Evolutionary conservation across 371 early-diverging fungal genomes (phyloP).

Genomic region (Mortierella sp.): DNA sequence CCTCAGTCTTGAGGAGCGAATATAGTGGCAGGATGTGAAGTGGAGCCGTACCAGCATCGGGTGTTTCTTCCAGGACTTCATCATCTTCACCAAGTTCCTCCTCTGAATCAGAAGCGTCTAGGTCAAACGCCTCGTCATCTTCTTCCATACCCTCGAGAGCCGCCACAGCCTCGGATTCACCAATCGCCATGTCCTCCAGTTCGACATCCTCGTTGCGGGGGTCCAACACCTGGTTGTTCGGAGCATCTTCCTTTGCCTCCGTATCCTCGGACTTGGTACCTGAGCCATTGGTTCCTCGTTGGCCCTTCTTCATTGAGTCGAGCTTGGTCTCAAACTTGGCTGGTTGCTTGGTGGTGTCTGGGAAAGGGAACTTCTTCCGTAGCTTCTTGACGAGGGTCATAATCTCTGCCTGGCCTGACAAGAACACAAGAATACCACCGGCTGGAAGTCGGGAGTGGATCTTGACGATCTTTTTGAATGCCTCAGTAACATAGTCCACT

Average conservation of each 20-base stretch:
- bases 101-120: slow-evolving; percentile 70
- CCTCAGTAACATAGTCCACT: slow-evolving; percentile 80
- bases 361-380: slow-evolving; percentile 73
- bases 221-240: slow-evolving; percentile 42
- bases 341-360: slow-evolving; percentile 18
- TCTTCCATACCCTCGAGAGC: slow-evolving; percentile 60
- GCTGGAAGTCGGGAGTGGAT: slow-evolving; percentile 90
- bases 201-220: slow-evolving; percentile 62
- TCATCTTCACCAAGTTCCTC: slow-evolving; percentile 56
- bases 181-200: slow-evolving; percentile 69
- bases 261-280: slow-evolving; percentile 55
- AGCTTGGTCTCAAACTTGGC: slow-evolving; percentile 18
- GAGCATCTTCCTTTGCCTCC: slow-evolving; percentile 39
- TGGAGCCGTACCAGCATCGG: slow-evolving; percentile 60
- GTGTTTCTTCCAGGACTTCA: slow-evolving; percentile 53
- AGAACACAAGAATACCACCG: slow-evolving; percentile 94
- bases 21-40: slow-evolving; percentile 93
- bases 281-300: slow-evolving; percentile 27
- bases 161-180: slow-evolving; percentile 58
- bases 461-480: slow-evolving; percentile 88
- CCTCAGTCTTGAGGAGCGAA: slow-evolving; percentile 89
- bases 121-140: slow-evolving; percentile 66
- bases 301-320: slow-evolving; percentile 4
- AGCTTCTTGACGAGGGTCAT: slow-evolving; percentile 79
- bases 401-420: slow-evolving; percentile 95